Base-by-base conservation (phyloP, 2,329 filamentous ascomycete genomes). In the Biscogniauxia mediterranea region DNA sequence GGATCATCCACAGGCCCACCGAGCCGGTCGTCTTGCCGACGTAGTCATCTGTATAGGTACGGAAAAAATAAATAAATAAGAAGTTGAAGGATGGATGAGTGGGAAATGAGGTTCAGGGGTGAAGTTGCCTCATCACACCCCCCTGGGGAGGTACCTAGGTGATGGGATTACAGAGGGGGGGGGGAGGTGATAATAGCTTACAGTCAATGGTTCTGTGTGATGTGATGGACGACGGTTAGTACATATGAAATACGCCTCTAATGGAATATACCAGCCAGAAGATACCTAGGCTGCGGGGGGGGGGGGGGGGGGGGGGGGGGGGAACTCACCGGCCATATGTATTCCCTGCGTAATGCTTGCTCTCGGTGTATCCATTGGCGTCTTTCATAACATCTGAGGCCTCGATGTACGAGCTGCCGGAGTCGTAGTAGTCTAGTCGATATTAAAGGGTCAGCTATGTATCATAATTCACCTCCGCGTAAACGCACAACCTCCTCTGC, bases 331-430 rank as follows among this genome's bases (percentile, higher is more conserved):
- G 73, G 26, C 76, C 76, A 53, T 78, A 78, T 3, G 71, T 72
- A 21, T 72, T 71, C 25, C 76, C 75, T 5, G 76, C 73, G 60
- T 78, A 78, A 62, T 77, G 76, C 61, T 78, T 78, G 57, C 72
- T 75, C 69, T 76, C 76, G 0, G 75, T 76, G 54, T 76, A 66
- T 13, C 71, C 71, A 13, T 64, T 65, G 13, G 66, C 61, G 59
- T 73, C 70, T 52, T 64, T 64, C 52, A 62, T 70, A 26, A 75
- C 64, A 32, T 75, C 73, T 17, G 67, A 65, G 20, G 62, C 71
- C 61, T 78, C 76, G 17, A 76, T 77, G 55, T 71, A 71, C 9
- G 69, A 69, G 57, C 72, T 73, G n/a, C 64, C 63, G 11, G 70
- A 66, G 28, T 76, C 75, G 57, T 74, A 75, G 61, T 70, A 73